Evolutionary conservation across 78 protist species (phyloP).

Genomic region (Dictyostelium firmibasis): DNA sequence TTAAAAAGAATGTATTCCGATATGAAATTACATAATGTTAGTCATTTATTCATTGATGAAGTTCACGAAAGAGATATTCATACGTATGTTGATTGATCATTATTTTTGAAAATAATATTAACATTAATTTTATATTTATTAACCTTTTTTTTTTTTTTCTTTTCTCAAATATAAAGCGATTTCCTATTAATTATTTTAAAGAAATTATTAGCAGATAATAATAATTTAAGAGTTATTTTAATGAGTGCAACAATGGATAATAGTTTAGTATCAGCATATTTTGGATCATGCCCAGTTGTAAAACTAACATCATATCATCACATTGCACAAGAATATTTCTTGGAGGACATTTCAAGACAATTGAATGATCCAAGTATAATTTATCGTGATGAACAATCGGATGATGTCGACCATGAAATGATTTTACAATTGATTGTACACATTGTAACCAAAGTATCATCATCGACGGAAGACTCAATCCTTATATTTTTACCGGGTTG

Average conservation of each 20-base stretch:
- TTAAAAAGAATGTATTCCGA: conserved; percentile 94
- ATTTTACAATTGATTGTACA: neutral
- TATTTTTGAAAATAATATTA: conserved; percentile 42
- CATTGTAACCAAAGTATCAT: neutral
- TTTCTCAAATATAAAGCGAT: neutral
- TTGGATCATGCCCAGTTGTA: conserved; percentile 8
- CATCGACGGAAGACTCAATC: neutral
- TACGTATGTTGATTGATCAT: conserved; percentile 91
- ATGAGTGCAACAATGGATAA: conserved; percentile 38
- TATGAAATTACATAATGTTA: conserved; percentile 86
- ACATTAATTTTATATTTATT: neutral
- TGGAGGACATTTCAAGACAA: conserved; percentile 12
- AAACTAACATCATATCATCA: neutral
- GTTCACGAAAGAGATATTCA: conserved; percentile 99
- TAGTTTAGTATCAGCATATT: neutral
- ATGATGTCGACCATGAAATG: conserved; percentile 4
- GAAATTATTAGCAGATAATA: conserved; percentile 5
- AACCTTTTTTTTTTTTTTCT: neutral
- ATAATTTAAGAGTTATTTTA: conserved; percentile 16
- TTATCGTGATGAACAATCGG: neutral
- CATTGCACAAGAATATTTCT: neutral
- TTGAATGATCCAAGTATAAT: neutral
- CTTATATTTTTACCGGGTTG: conserved; percentile 32
- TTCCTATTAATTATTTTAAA: conserved; percentile 19
- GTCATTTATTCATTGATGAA: conserved; percentile 97